Base-by-base conservation (phyloP, 2,329 filamentous ascomycete genomes). In the Lachnellula suecica region DNA sequence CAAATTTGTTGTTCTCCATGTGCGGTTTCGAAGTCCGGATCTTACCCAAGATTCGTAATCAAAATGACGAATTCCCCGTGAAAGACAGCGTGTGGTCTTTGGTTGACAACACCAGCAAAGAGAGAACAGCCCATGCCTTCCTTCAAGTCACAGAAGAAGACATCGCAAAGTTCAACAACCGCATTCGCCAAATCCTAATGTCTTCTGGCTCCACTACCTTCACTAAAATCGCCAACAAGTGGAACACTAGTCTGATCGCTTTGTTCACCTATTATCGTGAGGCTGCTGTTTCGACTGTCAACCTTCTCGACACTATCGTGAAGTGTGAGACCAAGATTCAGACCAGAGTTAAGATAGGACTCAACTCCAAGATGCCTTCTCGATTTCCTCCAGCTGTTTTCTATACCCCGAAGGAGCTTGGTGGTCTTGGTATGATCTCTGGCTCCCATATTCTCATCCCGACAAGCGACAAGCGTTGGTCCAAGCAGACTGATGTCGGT, bases 251-350 rank as follows among this genome's bases (percentile, higher is more conserved):
- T 1, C 73, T 99, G 61, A 99, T 99, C 65, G 92, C 94, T 1
- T 81, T 99, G 23, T 99, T 99, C 74, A 97, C 94, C 0, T 99
- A 99, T 72, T 99, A 99, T 69, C 90, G 94, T 69, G 94, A 99
- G 69, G 94, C 94, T 44, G 94, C 94, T 15, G 93, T 97, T 1
- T 96, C 93, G 1, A 99, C 95, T 0, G 90, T 97, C 55, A 89
- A 91, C 56, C 78, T 99, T 4, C 81, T 99, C 3, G 94, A 99
- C 68, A 97, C 93, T 0, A 99, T 99, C 63, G 94, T 99, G 69
- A 99, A 99, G 74, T 99, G 94, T 63, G 94, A 99, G 73, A 99
- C 95, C 13, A 99, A 99, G 78, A 99, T 99, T 49, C 94, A 99
- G 74, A 99, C 94, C 4, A 84, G 94, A 68, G 94, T 99, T 64